phyloP scores from a whole-genome alignment of 441 rosid genomes.

The Aleurites moluccanus region DNA sequence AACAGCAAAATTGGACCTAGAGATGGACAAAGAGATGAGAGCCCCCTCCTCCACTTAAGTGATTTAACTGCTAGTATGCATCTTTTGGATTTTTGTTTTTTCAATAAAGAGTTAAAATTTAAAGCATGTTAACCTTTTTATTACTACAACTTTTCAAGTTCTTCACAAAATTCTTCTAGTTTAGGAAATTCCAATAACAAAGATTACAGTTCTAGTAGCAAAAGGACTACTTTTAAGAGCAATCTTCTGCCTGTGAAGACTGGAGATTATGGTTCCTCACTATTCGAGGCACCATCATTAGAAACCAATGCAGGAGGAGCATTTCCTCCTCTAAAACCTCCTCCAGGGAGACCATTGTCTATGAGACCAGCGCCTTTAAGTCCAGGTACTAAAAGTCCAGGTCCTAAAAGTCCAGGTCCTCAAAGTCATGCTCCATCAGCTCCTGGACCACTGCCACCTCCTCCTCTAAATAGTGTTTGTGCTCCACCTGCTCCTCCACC shows the following conservation, averaged over 20 bases:
- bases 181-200: constrained; percentile 40
- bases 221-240: constrained; percentile 32
- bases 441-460: constrained; percentile 49
- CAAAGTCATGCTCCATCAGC: constrained; percentile 39
- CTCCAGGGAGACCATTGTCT: constrained; percentile 32
- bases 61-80: constrained; percentile 56
- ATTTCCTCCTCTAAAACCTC: constrained; percentile 37
- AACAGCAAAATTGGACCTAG: constrained; percentile 31
- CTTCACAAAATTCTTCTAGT: constrained; percentile 44
- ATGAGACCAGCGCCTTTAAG: neutral
- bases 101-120: neutral
- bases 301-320: constrained; percentile 22
- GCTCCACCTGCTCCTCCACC: constrained; percentile 70
- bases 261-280: constrained; percentile 19
- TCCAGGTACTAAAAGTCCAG: no score
- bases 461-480: constrained; percentile 41
- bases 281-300: constrained; percentile 33
- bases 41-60: constrained; percentile 72
- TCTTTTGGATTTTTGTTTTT: constrained; percentile 13
- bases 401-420: neutral
- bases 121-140: constrained; percentile 10
- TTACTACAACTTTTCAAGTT: constrained; percentile 46
- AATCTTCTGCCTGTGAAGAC: constrained; percentile 28
- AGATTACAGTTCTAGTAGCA: constrained; percentile 21
- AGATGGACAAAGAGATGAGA: constrained; percentile 55